Percentiles rank a stretch among this genome's conserved stretches.
Evolutionary conservation across 805 yeast genomes (phyloP).

Genomic region (Ogataea glucozyma): DNA sequence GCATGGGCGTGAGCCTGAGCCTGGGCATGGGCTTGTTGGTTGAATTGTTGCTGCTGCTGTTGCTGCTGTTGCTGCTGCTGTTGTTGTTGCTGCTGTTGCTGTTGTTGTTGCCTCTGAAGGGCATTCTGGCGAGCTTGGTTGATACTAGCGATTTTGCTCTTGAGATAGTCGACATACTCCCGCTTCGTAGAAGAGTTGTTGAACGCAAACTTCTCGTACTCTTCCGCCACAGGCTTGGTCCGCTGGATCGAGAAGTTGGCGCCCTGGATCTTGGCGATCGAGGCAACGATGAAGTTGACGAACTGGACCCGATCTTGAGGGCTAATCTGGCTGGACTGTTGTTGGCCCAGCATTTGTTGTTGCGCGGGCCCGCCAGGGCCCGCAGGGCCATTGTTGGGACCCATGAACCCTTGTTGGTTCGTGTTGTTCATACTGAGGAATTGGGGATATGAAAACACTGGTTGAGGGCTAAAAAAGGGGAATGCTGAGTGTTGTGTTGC

Average conservation of each 20-base stretch:
- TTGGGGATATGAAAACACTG: not conserved
- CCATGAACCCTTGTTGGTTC: slow-evolving; percentile 11
- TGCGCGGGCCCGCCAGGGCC: slow-evolving; percentile 7
- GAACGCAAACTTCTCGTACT: slow-evolving; percentile 67
- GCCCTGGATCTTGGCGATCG: slow-evolving; percentile 38
- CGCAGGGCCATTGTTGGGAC: slow-evolving; percentile 7
- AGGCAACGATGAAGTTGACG: slow-evolving; percentile 33
- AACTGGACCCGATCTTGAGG: slow-evolving; percentile 36
- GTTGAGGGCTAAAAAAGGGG: not conserved
- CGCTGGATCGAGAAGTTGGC: slow-evolving; percentile 36
- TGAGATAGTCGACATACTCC: slow-evolving; percentile 54
- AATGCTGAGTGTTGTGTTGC: not conserved
- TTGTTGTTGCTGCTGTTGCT: slow-evolving; percentile 25
- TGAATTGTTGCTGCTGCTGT: slow-evolving; percentile 32
- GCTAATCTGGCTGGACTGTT: slow-evolving; percentile 24
- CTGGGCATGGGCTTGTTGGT: slow-evolving; percentile 21
- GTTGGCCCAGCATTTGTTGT: slow-evolving; percentile 4
- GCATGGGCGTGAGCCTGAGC: slow-evolving; percentile 1
- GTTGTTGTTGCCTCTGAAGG: slow-evolving; percentile 27
- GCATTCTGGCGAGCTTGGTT: slow-evolving; percentile 38
- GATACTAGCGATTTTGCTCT: slow-evolving; percentile 38
- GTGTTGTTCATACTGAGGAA: slow-evolving; percentile 9
- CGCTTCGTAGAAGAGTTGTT: slow-evolving; percentile 56
- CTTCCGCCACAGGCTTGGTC: slow-evolving; percentile 60
- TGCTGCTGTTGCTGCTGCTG: slow-evolving; percentile 30